phyloP scores from a whole-genome alignment of 75 land plant genomes.

The Sequoia sempervirens region DNA sequence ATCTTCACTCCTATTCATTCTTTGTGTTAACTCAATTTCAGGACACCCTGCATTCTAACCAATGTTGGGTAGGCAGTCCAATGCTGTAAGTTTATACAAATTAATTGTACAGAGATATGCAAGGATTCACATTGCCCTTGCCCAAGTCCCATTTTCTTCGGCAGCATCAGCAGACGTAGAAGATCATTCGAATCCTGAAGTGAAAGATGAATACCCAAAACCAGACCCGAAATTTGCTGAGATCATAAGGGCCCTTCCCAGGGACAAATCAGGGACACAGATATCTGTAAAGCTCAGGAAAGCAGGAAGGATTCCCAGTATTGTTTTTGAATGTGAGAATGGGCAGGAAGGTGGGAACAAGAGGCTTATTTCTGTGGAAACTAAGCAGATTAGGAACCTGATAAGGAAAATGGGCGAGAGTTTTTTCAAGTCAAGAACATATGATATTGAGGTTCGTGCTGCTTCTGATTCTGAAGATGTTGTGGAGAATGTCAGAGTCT shows the following conservation, averaged over 20 bases:
- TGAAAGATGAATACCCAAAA: slow-evolving; percentile 22
- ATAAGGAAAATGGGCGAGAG: slow-evolving; percentile 58
- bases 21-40: too few relatives aligned
- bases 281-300: slow-evolving; percentile 52
- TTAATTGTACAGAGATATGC: background rate
- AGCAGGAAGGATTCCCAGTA: slow-evolving; percentile 73
- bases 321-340: slow-evolving; percentile 78
- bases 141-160: background rate
- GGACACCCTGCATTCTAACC: background rate
- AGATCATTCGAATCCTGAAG: background rate
- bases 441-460: slow-evolving; percentile 63
- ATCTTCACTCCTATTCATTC: too few relatives aligned
- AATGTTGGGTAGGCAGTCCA: background rate
- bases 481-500: slow-evolving; percentile 68
- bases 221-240: slow-evolving; percentile 58
- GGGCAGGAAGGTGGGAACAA: slow-evolving; percentile 91
- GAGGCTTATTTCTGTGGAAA: slow-evolving; percentile 64
- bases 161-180: background rate
- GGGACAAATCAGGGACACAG: slow-evolving; percentile 47
- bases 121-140: background rate
- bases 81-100: background rate
- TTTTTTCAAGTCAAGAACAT: slow-evolving; percentile 67
- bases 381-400: slow-evolving; percentile 66
- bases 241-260: slow-evolving; percentile 62
- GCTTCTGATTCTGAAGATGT: slow-evolving; percentile 48